Conservation (phyloP, 495 filamentous ascomycete species). For the Neurospora africana region DNA sequence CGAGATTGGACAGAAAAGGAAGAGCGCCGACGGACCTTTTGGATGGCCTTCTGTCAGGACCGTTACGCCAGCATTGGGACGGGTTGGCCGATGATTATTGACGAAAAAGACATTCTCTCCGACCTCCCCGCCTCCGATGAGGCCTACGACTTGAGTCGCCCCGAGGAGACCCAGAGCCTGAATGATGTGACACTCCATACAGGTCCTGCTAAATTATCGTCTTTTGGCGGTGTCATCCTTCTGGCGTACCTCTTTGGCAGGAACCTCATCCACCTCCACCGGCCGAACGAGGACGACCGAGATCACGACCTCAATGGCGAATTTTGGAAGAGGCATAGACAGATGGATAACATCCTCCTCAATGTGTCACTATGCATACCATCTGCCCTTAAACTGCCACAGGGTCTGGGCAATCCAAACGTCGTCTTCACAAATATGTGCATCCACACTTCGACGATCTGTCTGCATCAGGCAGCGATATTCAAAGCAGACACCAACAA, state of each 20-base stretch:
- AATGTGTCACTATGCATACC: slow-evolving; percentile 80
- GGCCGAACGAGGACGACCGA: slow-evolving; percentile 69
- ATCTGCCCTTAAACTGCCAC: slow-evolving; percentile 69
- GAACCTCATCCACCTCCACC: slow-evolving; percentile 90
- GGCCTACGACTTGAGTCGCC: slow-evolving; percentile 71
- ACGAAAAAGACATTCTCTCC: slow-evolving; percentile 84
- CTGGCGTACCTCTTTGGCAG: slow-evolving; percentile 85
- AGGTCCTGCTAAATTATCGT: slow-evolving; percentile 58
- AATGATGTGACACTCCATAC: slow-evolving; percentile 60
- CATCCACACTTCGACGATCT: slow-evolving; percentile 93
- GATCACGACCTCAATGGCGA: slow-evolving; percentile 86
- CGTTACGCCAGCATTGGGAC: slow-evolving; percentile 95
- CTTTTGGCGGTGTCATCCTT: slow-evolving; percentile 72
- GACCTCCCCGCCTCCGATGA: slow-evolving; percentile 80
- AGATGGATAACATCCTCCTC: slow-evolving; percentile 80
- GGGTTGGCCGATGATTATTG: slow-evolving; percentile 90
- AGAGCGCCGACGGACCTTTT: slow-evolving; percentile 85
- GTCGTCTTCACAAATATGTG: slow-evolving; percentile 94
- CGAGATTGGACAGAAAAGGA: slow-evolving; percentile 90
- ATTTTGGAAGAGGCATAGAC: slow-evolving; percentile 91
- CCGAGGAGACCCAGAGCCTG: slow-evolving; percentile 57
- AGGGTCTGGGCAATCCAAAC: slow-evolving; percentile 67
- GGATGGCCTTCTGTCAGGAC: slow-evolving; percentile 84
- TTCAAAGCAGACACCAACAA: slow-evolving; percentile 91
- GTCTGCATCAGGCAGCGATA: slow-evolving; percentile 93